A percentile compares a stretch with the other conserved stretches of the same genome.
Evolutionary conservation across 164 flowering plant genomes (phyloP).

Genomic region (Tetrastigma voinierianum): DNA sequence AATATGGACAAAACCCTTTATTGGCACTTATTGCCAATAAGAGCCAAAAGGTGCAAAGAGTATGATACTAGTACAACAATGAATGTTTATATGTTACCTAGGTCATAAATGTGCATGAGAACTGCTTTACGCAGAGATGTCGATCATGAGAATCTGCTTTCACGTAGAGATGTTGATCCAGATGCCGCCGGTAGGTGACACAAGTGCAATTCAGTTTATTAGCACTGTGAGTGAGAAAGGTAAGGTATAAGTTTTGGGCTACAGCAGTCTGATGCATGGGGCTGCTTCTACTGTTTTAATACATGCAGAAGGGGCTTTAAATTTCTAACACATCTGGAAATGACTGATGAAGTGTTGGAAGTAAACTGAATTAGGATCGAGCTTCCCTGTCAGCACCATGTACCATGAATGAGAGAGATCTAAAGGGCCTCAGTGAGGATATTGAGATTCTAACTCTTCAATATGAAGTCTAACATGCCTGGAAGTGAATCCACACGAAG

Average conservation of each 20-base stretch:
- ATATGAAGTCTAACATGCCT: slow-evolving; percentile 45
- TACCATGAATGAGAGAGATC: not conserved
- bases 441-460: slow-evolving; percentile 60
- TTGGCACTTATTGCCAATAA: too few species aligned
- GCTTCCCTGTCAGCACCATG: not conserved
- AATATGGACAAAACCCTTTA: too few species aligned
- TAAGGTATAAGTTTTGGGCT: slow-evolving; percentile 1
- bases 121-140: too few species aligned
- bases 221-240: not conserved
- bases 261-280: not conserved
- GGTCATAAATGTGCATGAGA: too few species aligned
- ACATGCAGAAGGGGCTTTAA: too few species aligned
- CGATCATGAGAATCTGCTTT: not conserved
- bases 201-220: not conserved
- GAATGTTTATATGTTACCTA: too few species aligned
- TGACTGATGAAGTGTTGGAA: not conserved
- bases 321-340: not conserved
- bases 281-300: not conserved
- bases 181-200: not conserved
- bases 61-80: not conserved
- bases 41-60: too few species aligned
- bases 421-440: slow-evolving; percentile 26
- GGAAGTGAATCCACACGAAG: slow-evolving; percentile 83
- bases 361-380: slow-evolving; percentile 3
- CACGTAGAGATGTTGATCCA: not conserved